phyloP scores from a whole-genome alignment of 164 flowering plant genomes.

The Macadamia integrifolia region DNA sequence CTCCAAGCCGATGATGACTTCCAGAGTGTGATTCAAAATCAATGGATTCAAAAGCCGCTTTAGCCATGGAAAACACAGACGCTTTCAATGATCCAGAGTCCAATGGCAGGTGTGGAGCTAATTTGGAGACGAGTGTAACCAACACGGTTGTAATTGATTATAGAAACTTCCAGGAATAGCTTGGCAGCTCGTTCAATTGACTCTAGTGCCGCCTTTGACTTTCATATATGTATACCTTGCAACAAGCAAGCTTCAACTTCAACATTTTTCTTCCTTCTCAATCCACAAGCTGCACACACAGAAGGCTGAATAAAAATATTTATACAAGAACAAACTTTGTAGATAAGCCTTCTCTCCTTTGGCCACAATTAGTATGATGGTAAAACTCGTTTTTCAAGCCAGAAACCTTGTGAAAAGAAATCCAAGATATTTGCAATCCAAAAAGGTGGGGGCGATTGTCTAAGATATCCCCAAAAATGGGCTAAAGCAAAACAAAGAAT shows the following conservation, averaged over 20 bases:
- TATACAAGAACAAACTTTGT: neutral
- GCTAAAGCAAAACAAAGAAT: too few species aligned
- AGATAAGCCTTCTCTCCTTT: slow-evolving; percentile 4
- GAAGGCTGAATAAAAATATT: slow-evolving; percentile 11
- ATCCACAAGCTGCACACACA: slow-evolving; percentile 24
- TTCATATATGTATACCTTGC: slow-evolving; percentile 71
- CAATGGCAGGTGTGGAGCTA: slow-evolving; percentile 16
- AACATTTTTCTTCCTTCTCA: slow-evolving; percentile 27
- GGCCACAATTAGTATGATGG: slow-evolving; percentile 4
- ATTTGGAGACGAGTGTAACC: slow-evolving; percentile 59
- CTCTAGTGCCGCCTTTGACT: slow-evolving; percentile 46
- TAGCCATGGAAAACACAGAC: slow-evolving; percentile 54
- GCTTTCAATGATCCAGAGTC: slow-evolving; percentile 30
- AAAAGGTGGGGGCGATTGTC: too few species aligned
- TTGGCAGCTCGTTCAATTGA: slow-evolving; percentile 56
- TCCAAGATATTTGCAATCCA: too few species aligned
- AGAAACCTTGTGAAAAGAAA: too few species aligned
- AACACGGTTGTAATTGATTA: slow-evolving; percentile 61
- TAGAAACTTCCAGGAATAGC: slow-evolving; percentile 36
- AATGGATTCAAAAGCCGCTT: slow-evolving; percentile 50
- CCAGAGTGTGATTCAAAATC: slow-evolving; percentile 49
- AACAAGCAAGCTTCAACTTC: slow-evolving; percentile 51
- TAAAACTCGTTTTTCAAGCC: neutral
- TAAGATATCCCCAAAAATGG: too few species aligned
- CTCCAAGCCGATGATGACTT: slow-evolving; percentile 69